Percentiles rank a stretch among this genome's conserved stretches.
Evolutionary conservation across 768 basidiomycete genomes (phyloP).

Genomic region (Macrolepiota albuminosa): DNA sequence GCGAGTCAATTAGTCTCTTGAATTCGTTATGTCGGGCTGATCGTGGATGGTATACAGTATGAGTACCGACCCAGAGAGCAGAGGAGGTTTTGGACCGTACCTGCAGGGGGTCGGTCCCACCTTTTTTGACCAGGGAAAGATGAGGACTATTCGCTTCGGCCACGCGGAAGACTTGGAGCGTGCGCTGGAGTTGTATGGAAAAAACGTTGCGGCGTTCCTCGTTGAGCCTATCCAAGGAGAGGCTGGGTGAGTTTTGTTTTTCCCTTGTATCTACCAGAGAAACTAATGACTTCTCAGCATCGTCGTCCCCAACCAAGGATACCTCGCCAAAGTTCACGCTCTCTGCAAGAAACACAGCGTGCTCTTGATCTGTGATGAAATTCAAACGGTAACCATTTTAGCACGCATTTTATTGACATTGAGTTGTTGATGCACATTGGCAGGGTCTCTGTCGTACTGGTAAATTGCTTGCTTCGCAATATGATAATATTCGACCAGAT

Average conservation of each 20-base stretch:
- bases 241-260: conserved; percentile 63
- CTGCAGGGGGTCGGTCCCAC: conserved; percentile 80
- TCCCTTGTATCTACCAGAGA: background rate
- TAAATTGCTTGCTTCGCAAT: conserved; percentile 87
- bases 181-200: conserved; percentile 76
- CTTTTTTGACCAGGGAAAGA: conserved; percentile 50
- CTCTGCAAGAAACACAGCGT: conserved; percentile 93
- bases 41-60: conserved; percentile 44
- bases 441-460: conserved; percentile 91
- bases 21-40: conserved; percentile 1
- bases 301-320: conserved; percentile 86
- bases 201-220: conserved; percentile 87
- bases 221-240: conserved; percentile 99
- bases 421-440: background rate
- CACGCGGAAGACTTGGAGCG: conserved; percentile 75
- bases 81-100: conserved; percentile 88
- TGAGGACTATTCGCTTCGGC: conserved; percentile 74
- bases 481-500: conserved; percentile 86
- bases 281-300: conserved; percentile 49
- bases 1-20: conserved; percentile 24
- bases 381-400: conserved; percentile 74
- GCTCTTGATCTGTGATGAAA: conserved; percentile 96
- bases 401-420: background rate
- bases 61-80: conserved; percentile 92
- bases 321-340: conserved; percentile 69